Conservation (phyloP, 352 stramenopile genomes). For the Saprolegnia diclina region DNA sequence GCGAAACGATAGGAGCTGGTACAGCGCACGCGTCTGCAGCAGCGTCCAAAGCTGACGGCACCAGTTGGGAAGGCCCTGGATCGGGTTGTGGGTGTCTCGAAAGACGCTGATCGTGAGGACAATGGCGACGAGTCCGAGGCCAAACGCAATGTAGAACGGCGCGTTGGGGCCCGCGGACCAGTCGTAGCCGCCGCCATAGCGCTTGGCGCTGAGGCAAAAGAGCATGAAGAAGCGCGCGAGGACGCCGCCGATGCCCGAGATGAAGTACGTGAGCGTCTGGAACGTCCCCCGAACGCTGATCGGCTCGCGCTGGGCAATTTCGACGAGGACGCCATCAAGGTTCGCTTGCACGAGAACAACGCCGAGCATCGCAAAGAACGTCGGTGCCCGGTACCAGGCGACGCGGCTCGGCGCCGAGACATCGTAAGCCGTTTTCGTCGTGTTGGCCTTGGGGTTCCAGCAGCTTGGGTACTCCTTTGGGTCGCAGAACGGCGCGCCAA, state of each 20-base stretch:
- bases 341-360: background rate
- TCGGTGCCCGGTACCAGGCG: conserved; percentile 5
- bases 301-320: background rate
- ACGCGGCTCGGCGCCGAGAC: background rate
- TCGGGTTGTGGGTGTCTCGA: conserved; percentile 27
- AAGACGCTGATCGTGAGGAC: background rate
- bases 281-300: background rate
- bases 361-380: conserved; percentile 1
- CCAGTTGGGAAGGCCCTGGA: conserved; percentile 33
- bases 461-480: background rate
- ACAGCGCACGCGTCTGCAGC: conserved; percentile 55
- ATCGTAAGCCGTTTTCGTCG: background rate
- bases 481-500: conserved; percentile 16
- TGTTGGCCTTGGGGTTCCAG: background rate
- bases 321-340: conserved; percentile 1
- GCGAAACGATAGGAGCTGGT: conserved; percentile 54
- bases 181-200: conserved; percentile 1
- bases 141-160: background rate
- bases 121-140: background rate
- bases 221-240: background rate
- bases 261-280: background rate
- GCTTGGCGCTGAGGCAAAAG: conserved; percentile 8
- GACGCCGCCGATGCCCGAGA: background rate
- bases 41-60: conserved; percentile 46
- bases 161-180: conserved; percentile 4